A percentile compares a stretch with the other conserved stretches of the same genome.
phyloP scores from a whole-genome alignment of 768 basidiomycete genomes.

The Harrya chromipes region DNA sequence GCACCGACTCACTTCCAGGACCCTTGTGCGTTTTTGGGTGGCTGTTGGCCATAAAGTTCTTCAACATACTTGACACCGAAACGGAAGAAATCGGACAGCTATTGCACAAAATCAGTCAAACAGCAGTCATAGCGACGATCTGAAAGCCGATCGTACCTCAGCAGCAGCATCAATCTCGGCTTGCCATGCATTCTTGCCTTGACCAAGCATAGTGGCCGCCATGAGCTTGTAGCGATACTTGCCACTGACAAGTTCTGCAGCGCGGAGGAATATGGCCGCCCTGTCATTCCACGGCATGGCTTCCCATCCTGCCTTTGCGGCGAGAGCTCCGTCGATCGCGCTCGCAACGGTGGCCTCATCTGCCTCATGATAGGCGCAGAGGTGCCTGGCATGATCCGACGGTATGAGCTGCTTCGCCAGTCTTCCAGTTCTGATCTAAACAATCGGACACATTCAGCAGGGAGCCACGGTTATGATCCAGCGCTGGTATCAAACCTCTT shows the following conservation, averaged over 20 bases:
- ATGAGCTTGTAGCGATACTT: conserved; percentile 95
- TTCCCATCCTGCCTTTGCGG: conserved; percentile 90
- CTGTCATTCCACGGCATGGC: conserved; percentile 94
- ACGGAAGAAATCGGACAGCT: conserved; percentile 91
- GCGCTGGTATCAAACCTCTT: conserved; percentile 50
- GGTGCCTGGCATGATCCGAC: conserved; percentile 75
- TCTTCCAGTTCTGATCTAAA: conserved; percentile 76
- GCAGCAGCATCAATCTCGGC: conserved; percentile 99
- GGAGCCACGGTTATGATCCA: not conserved
- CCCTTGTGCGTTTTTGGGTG: conserved; percentile 78
- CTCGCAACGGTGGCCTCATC: conserved; percentile 66
- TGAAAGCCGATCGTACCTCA: conserved; percentile 56
- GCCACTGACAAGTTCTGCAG: conserved; percentile 91
- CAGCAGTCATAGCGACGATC: not conserved
- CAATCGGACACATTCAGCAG: conserved; percentile 3
- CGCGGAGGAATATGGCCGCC: conserved; percentile 97
- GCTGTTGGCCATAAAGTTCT: conserved; percentile 90
- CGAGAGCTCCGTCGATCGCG: conserved; percentile 86
- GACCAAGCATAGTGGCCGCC: conserved; percentile 96
- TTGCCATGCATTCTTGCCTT: conserved; percentile 99
- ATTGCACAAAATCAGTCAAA: conserved; percentile 4
- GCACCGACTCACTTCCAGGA: conserved; percentile 83
- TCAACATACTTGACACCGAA: conserved; percentile 98
- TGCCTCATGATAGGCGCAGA: conserved; percentile 89
- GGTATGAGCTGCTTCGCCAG: conserved; percentile 80